Base-by-base conservation (phyloP, 352 stramenopile genomes). In the Globisporangium polare region DNA sequence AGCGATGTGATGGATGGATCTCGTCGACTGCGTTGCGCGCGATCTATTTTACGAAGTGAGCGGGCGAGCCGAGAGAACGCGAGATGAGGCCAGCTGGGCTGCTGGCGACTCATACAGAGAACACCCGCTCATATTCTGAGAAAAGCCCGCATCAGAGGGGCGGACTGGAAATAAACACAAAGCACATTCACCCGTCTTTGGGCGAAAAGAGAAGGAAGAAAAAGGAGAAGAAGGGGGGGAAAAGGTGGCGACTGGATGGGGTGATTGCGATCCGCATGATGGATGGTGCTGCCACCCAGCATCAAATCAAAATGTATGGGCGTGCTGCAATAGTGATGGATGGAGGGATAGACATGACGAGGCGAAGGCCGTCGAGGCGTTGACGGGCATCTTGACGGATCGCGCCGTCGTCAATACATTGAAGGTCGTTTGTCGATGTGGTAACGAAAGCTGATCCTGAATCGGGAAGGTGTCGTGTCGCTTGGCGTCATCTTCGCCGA, bases 31-130 rank as follows among this genome's bases (percentile, higher is more conserved):
- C 24, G 46, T n/a, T n/a, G n/a, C n/a, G 46, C 24, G 26, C 49
- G 31, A 24, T 37, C 29, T 56, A 39, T 24, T 42, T 42, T 56
- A 29, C 50, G 29, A 56, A 50, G 41, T 46, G 41, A 46, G 41
- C 41, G 41, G 18, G 41, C 13, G 37, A 12, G n/a, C n/a, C 41
- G 41, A 46, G 13, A 43, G 37, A 43, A 43, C 37, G 15, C 29
- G 29, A 6, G 29, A 35, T 35, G 29, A 35, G 29, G 29, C 29
- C 29, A 35, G 29, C 29, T 35, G 5, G 29, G 8, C 9, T 5
- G 13, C 12, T n/a, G 37, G 37, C 37, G 37, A n/a, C n/a, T n/a
- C n/a, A 18, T n/a, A 18, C 37, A 43, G 37, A 43, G 37, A 43
- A n/a, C 29, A 43, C 3, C 18, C 10, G 0, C 33, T 12, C 29